Base-by-base conservation (phyloP, 768 basidiomycete genomes). In the Russula sp. region DNA sequence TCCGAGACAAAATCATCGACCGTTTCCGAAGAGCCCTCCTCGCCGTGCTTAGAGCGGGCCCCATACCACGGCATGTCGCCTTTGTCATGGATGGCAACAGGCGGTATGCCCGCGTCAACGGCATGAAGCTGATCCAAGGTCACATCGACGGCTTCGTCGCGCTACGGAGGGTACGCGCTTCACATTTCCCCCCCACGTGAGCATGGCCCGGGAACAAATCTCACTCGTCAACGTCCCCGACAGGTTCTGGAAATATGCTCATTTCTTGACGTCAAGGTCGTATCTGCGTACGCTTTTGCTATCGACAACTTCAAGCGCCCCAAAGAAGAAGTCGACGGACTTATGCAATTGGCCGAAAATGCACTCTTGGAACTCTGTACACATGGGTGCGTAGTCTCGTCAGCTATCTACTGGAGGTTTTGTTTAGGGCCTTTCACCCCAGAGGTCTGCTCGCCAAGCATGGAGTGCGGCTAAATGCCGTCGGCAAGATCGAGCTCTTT, bases 41-140 rank as follows among this genome's bases (percentile, higher is more conserved):
- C 51, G 76, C 75, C 62, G 75, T 94, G 20, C 81, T 99, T 50
- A 78, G 87, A 0, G 79, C 88, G 2, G 95, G 94, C 0, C 95
- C 96, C 0, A 80, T 95, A 9, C 97, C 97, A 0, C 74, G 78
- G 48, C 97, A 99, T 77, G 82, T 98, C 34, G 94, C 90, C 2
- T 95, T 99, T 72, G 87, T 96, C 32, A 95, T 99, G 94, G 97
- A 99, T 71, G 97, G 97, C 4, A 98, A 98, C 73, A 79, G 97
- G 57, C 80, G 97, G 11, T 96, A 91, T 71, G 95, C 97, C 1
- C 79, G 91, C 73, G 75, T 77, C 68, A 76, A 82, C 22, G 83
- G 85, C 16, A 82, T 85, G 73, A 73, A 78, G n/a, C 80, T 91
- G 20, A 77, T 78, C 39, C 78, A 93, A 65, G 96, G 97, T 3